phyloP scores from a whole-genome alignment of 495 filamentous ascomycete species.

The Usnea hakonensis region DNA sequence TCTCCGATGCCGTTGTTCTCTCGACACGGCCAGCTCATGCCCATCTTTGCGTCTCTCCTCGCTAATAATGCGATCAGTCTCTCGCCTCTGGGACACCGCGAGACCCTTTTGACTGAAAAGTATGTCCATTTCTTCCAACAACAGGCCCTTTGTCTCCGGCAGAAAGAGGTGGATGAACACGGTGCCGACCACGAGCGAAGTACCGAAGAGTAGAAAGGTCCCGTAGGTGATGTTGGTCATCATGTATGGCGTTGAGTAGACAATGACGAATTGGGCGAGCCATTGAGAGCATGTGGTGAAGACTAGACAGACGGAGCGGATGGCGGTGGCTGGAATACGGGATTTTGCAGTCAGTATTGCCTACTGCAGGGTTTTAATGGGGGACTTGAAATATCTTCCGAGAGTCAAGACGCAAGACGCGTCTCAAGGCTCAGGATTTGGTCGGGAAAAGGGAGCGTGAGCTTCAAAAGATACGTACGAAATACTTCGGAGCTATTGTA shows the following conservation, averaged over 20 bases:
- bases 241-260: constrained; percentile 53
- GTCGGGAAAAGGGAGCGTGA: too few species aligned
- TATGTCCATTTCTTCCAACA: constrained; percentile 40
- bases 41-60: neutral
- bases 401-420: too few species aligned
- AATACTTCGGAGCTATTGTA: neutral
- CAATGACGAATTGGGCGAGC: constrained; percentile 62
- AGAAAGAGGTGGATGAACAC: constrained; percentile 43
- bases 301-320: constrained; percentile 21
- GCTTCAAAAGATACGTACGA: too few species aligned
- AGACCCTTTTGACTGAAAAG: constrained; percentile 12
- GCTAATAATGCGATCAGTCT: neutral
- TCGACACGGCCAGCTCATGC: neutral
- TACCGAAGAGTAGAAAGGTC: constrained; percentile 33
- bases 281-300: constrained; percentile 36
- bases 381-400: too few species aligned
- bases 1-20: neutral
- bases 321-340: too few species aligned
- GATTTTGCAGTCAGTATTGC: too few species aligned
- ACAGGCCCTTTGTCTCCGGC: constrained; percentile 55
- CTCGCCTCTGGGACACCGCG: neutral
- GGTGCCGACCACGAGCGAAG: constrained; percentile 12
- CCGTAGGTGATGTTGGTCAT: constrained; percentile 34
- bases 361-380: too few species aligned
- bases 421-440: too few species aligned